Evolutionary conservation across 1,139 yeast species (phyloP), one percentile per base, ranked within the genome.

Genomic region (Geotrichum histeridarum): DNA sequence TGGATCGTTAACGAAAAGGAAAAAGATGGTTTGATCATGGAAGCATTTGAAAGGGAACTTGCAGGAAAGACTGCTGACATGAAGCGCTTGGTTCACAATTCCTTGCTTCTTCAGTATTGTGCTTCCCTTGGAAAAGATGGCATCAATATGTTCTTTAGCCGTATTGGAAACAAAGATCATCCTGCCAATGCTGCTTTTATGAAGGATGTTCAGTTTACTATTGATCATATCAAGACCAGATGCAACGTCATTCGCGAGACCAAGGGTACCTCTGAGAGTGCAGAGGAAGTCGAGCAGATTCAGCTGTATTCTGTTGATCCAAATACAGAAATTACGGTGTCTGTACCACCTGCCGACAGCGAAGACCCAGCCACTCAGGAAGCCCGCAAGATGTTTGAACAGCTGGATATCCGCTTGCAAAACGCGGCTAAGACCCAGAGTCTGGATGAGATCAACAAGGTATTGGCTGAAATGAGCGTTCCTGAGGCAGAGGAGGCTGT

Each of bases 301-400:
- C 98, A 93, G 70, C 75, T 93, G 64, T 86, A 88, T 64, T 83
- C 96, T 0, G 79, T 91, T 53, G 98, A 93, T 70, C 96, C 94
- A 37, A 79, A 82, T 57, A 80, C 93, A 1, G 84, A 86, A 68
- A 76, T 93, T 50, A 76, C 81, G 51, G 91, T 93, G 15, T 79
- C 77, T 54, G 74, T 90, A 17, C 99, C 99, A 2, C 73, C 75
- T 56, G 70, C 71, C 7, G 76, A 83, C 2, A 59, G 62, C 3
- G 74, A 73, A 42, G 73, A 73, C 17, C 65, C 64, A 7, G 75
- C 76, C 53, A 86, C 82, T 48, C 66, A 76, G 1, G 70, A 70
- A 42, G 81, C 81, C 55, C 82, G 79, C 64, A 56, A 47, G 11
- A 57, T 61, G 32, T 65, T 58, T 55, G 64, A 62, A 18, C 18